phyloP scores from a whole-genome alignment of 208 protist genomes.

The Porcisia deanei region DNA sequence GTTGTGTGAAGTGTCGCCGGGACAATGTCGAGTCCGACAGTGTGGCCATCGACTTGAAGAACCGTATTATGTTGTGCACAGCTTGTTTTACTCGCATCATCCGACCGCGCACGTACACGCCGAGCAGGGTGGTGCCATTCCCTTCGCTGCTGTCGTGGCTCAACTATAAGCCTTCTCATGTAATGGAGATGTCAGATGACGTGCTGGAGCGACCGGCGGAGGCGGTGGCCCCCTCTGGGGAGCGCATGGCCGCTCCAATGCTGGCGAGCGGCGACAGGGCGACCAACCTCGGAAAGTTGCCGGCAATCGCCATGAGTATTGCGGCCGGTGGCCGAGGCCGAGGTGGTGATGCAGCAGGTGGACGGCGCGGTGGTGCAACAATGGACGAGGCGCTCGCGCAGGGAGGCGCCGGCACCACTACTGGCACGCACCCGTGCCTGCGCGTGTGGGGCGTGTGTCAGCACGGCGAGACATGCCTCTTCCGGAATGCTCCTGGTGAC shows the following conservation, averaged over 20 bases:
- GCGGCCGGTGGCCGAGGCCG: slow-evolving; percentile 27
- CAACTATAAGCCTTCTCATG: slow-evolving; percentile 68
- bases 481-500: slow-evolving; percentile 67
- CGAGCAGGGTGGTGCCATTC: slow-evolving; percentile 78
- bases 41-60: slow-evolving; percentile 63
- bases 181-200: slow-evolving; percentile 67
- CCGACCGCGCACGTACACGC: slow-evolving; percentile 69
- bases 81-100: slow-evolving; percentile 79
- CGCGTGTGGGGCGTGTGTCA: slow-evolving; percentile 74
- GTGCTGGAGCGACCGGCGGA: slow-evolving; percentile 73
- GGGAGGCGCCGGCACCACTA: not conserved
- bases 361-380: slow-evolving; percentile 9
- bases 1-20: slow-evolving; percentile 75
- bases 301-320: slow-evolving; percentile 69
- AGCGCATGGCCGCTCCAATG: slow-evolving; percentile 52
- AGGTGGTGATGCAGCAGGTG: slow-evolving; percentile 1
- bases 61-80: slow-evolving; percentile 72
- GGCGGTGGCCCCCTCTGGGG: slow-evolving; percentile 79
- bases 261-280: slow-evolving; percentile 45
- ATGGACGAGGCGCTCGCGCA: slow-evolving; percentile 25
- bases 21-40: slow-evolving; percentile 79
- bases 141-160: slow-evolving; percentile 86
- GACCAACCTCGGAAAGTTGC: slow-evolving; percentile 53
- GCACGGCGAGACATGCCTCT: slow-evolving; percentile 76
- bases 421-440: slow-evolving; percentile 60